Evolutionary conservation across 805 yeast genomes (phyloP).

Genomic region (Saccharomyces jurei): DNA sequence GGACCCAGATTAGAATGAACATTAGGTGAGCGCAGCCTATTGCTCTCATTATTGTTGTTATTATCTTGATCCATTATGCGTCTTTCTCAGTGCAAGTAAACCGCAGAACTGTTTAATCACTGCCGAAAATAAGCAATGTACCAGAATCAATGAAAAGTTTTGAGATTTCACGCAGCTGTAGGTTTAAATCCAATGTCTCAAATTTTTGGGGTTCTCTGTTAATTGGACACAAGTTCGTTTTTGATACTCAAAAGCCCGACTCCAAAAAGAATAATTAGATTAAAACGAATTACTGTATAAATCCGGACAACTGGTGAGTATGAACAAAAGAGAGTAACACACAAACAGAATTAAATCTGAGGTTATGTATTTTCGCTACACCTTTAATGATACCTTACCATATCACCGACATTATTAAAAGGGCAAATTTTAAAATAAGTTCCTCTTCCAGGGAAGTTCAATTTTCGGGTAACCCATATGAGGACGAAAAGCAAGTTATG

Average conservation of each 20-base stretch:
- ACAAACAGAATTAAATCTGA: not conserved
- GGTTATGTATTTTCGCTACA: not conserved
- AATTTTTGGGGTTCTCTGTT: not conserved
- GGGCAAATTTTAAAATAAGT: not conserved
- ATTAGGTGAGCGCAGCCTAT: not conserved
- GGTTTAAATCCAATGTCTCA: not conserved
- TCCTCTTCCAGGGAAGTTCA: not conserved
- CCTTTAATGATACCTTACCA: not conserved
- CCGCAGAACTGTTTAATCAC: not conserved
- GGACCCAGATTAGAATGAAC: slow-evolving; percentile 8
- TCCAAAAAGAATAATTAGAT: not conserved
- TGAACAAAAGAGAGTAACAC: not conserved
- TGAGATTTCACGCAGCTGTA: not conserved
- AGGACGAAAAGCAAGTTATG: not conserved
- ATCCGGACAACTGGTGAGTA: not conserved
- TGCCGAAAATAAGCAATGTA: not conserved
- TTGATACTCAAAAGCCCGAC: not conserved
- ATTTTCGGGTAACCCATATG: not conserved
- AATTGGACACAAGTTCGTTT: not conserved
- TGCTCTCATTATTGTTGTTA: not conserved
- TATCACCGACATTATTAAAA: not conserved
- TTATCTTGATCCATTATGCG: not conserved
- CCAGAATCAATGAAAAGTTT: not conserved
- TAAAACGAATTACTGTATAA: not conserved
- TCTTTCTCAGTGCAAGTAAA: not conserved